Base-by-base conservation (phyloP, 306 rosid species). In the Ceratonia siliqua region DNA sequence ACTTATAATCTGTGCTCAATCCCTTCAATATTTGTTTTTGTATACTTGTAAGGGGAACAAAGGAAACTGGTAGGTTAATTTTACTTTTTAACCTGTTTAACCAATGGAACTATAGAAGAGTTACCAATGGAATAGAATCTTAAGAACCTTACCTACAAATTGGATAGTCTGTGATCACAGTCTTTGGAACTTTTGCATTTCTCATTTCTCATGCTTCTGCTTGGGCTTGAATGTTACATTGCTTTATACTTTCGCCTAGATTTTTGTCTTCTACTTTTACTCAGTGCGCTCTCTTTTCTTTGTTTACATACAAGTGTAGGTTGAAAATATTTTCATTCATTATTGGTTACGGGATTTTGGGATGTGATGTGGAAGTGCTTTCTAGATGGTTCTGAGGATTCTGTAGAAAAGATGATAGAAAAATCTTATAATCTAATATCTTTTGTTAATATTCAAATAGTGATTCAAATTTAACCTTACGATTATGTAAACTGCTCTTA, bases 281-380 rank as follows among this genome's bases (percentile, higher is more conserved):
- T 53, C 15, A 35, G 45, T 7, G 28, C 30, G 54, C 49, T 9
- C 14, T 75, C 67, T 57, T 66, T 41, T 56, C 32, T 77, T 63
- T 41, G 33, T 64, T 48, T 35, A 4, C 8, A 17, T 25, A 3
- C 50, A 45, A 39, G 41, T 43, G 32, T 35, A 2, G 55, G 39
- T 14, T 33, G 32, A 75, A 28, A 17, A 53, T 52, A 28, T 36
- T 63, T 71, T 48, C 20, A 38, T 65, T 65, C 38, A 10, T 65
- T n/a, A 17, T 45, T 62, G 9, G 22, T 53, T 63, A 62, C 77
- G n/a, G 20, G 41, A 41, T 48, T 74, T 69, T 54, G n/a, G 10
- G 39, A 62, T 38, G 72, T 52, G 45, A 20, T 64, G 73, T 49
- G 62, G 45, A 27, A 35, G 30, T 62, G 45, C 53, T 65, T 36